Evolutionary conservation across 2,329 filamentous ascomycete genomes (phyloP), one percentile per base, ranked within the genome.

Genomic region (Calonectria ilicicola): DNA sequence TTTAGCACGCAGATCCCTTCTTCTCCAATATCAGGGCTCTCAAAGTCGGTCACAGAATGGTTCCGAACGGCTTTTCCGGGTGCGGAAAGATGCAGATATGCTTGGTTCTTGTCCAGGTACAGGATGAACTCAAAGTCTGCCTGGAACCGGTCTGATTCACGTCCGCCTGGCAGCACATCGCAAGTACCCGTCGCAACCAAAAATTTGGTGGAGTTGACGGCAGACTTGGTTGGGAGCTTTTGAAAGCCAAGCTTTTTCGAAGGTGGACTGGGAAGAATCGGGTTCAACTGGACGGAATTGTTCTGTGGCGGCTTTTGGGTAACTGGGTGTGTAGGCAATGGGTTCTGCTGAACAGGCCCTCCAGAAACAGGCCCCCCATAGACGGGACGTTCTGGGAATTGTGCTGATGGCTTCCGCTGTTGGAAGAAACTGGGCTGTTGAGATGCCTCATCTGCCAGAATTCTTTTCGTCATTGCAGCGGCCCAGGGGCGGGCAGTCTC

Each of bases 401-500:
- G 17, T 5, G 32, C 17, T 38, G 53, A 12, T 4, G 15, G 9
- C 3, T 15, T 17, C 21, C 15, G 6, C 19, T 21, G 53, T 15
- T 60, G 53, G 3, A 8, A 3, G 23, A 15, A 21, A 23, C 2
- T 4, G 7, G 32, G 32, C 14, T 7, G 32, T 35, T 49, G 27
- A 21, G 19, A 8, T 5, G 27, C 63, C 14, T 49, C 38, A 7
- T 19, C 23, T 17, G 63, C 58, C 2, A 76, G 56, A 15, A 42
- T 27, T 12, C 69, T 2, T 14, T 40, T 69, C 9, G 47, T 49
- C 6, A 53, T 9, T 7, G 65, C 69, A 17, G 70, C 65, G 3
- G 76, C 78, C 78, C 78, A 80, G 7, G 78, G 78, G 5, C 78
- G 77, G 5, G 75, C 72, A 19, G 74, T 64, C 5, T 66, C 72